phyloP scores from a whole-genome alignment of 257 asterid genomes.

The Lycium barbarum region DNA sequence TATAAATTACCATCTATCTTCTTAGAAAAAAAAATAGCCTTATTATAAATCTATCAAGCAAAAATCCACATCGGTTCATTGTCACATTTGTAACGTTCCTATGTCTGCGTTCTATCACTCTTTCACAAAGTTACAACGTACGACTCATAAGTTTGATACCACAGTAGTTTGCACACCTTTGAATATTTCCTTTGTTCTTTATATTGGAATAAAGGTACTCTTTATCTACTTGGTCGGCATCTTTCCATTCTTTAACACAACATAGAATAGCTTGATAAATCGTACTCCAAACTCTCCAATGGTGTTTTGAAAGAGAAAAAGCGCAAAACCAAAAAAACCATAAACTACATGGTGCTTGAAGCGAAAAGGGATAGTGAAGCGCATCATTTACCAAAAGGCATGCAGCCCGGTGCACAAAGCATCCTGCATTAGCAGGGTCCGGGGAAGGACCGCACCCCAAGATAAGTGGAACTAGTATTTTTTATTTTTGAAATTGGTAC shows the following conservation, averaged over 20 bases:
- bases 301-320: not conserved
- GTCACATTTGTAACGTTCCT: not conserved
- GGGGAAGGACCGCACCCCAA: no score
- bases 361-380: not conserved
- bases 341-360: not conserved
- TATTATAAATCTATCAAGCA: not conserved
- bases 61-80: not conserved
- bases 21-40: not conserved
- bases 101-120: not conserved
- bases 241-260: not conserved
- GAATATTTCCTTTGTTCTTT: not conserved
- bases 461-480: no score
- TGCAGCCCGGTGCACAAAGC: no score
- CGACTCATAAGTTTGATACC: not conserved
- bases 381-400: not conserved
- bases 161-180: not conserved
- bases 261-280: not conserved
- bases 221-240: not conserved
- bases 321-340: not conserved
- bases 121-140: not conserved
- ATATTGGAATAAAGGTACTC: not conserved
- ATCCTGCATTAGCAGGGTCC: no score
- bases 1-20: no score
- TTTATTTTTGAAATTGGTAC: no score
- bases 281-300: not conserved